Percentiles rank a stretch among this genome's conserved stretches.
These are phyloP conservation scores for Cladobotryum protrusum DNA, from an alignment of 2,329 filamentous ascomycete genomes.

Conservation along the genomic window DNA sequence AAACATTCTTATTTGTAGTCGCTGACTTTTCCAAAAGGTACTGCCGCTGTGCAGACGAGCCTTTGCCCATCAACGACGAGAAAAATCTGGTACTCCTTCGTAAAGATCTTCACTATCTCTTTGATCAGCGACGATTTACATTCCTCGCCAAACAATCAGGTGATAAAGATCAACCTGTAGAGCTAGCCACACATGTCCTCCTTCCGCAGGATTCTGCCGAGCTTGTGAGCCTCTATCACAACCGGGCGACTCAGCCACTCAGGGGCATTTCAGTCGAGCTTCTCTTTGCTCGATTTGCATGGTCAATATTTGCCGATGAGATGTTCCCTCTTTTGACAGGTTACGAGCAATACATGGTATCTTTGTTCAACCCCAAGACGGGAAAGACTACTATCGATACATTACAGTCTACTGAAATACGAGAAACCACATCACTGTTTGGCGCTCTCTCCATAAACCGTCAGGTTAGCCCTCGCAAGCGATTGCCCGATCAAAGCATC, in stretches of 20 bases:
- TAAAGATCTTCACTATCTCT: conserved; percentile 1
- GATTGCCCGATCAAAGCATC: background rate
- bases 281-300: conserved; percentile 2
- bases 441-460: background rate
- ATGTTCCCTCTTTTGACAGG: background rate
- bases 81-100: conserved; percentile 1
- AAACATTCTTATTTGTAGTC: background rate
- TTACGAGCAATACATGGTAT: background rate
- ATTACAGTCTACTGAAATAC: background rate
- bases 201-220: background rate
- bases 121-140: conserved; percentile 1
- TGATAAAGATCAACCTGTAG: background rate
- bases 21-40: background rate
- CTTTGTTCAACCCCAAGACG: background rate
- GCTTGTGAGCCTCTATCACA: conserved; percentile 1
- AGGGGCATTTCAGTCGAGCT: background rate
- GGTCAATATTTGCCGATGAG: conserved; percentile 1
- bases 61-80: background rate
- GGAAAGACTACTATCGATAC: background rate
- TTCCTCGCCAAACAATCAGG: background rate
- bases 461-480: background rate
- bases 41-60: background rate
- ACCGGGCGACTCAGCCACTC: background rate
- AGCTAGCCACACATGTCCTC: conserved; percentile 1
- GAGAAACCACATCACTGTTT: background rate